Evolutionary conservation across 2,329 filamentous ascomycete species (phyloP).

Genomic region (Ophiobolus disseminans): DNA sequence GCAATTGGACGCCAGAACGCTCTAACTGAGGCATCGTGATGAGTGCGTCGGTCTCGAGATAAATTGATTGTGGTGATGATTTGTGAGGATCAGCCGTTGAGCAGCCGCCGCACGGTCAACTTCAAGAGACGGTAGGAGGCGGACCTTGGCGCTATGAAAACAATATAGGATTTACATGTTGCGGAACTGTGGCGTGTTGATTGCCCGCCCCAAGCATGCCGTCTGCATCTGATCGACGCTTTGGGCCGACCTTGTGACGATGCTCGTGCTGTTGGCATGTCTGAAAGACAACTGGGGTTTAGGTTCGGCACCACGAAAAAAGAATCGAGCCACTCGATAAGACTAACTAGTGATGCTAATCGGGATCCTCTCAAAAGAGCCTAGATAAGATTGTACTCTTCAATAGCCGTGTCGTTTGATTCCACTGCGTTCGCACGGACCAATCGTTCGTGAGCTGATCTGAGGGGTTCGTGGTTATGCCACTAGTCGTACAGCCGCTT

Average conservation of each 20-base stretch:
- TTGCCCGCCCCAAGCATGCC: conserved; percentile 31
- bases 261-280: conserved; percentile 38
- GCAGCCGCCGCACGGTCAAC: conserved; percentile 13
- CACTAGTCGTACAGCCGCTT: conserved; percentile 40
- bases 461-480: conserved; percentile 28
- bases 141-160: conserved; percentile 29
- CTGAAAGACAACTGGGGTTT: conserved; percentile 19
- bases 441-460: conserved; percentile 43
- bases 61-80: conserved; percentile 10
- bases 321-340: conserved; percentile 21
- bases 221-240: conserved; percentile 29
- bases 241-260: conserved; percentile 30
- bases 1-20: conserved; percentile 28
- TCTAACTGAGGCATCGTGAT: conserved; percentile 22
- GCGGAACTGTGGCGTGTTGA: conserved; percentile 46
- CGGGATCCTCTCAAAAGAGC: conserved; percentile 26
- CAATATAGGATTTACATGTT: conserved; percentile 39
- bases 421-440: conserved; percentile 39
- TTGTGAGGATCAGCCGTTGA: conserved; percentile 21
- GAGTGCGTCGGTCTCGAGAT: conserved; percentile 24
- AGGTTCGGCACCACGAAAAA: conserved; percentile 23
- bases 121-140: conserved; percentile 16
- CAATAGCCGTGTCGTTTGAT: conserved; percentile 32
- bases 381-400: conserved; percentile 20
- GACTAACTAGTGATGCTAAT: conserved; percentile 31